Evolutionary conservation across 345 rosid genomes (phyloP).

Genomic region (Corchorus capsularis): DNA sequence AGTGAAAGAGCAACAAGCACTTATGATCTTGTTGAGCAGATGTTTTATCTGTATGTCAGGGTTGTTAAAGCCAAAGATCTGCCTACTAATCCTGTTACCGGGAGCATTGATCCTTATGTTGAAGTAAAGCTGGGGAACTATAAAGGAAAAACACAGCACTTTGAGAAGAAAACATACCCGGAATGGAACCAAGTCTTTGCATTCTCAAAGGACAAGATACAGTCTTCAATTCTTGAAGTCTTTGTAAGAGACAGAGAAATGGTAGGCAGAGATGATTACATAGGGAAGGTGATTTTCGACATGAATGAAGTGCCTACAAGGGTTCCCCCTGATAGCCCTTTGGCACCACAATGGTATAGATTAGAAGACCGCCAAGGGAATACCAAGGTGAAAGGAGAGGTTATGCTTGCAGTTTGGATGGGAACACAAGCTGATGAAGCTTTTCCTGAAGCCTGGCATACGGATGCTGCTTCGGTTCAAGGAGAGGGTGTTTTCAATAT

Average conservation of each 20-base stretch:
- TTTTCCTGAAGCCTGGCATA: slow-evolving; percentile 93
- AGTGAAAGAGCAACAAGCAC: slow-evolving; percentile 84
- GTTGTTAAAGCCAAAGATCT: slow-evolving; percentile 88
- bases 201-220: slow-evolving; percentile 81
- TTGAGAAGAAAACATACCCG: slow-evolving; percentile 72
- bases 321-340: slow-evolving; percentile 95
- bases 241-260: slow-evolving; percentile 75
- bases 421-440: slow-evolving; percentile 98
- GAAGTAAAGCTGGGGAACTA: slow-evolving; percentile 89
- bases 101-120: slow-evolving; percentile 75
- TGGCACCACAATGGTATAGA: slow-evolving; percentile 94
- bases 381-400: slow-evolving; percentile 65
- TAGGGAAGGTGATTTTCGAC: slow-evolving; percentile 82
- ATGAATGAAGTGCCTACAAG: slow-evolving; percentile 92
- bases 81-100: slow-evolving; percentile 65
- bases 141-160: slow-evolving; percentile 76
- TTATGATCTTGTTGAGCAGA: slow-evolving; percentile 89
- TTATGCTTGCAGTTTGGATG: slow-evolving; percentile 96
- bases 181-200: slow-evolving; percentile 91
- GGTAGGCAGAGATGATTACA: slow-evolving; percentile 75
- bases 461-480: slow-evolving; percentile 73
- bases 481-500: slow-evolving; percentile 78
- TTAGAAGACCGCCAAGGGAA: slow-evolving; percentile 60
- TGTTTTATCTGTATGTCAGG: slow-evolving; percentile 77
- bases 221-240: slow-evolving; percentile 75